Evolutionary conservation across 2,329 filamentous ascomycete species (phyloP).

Genomic region (Xylariaceae sp.): DNA sequence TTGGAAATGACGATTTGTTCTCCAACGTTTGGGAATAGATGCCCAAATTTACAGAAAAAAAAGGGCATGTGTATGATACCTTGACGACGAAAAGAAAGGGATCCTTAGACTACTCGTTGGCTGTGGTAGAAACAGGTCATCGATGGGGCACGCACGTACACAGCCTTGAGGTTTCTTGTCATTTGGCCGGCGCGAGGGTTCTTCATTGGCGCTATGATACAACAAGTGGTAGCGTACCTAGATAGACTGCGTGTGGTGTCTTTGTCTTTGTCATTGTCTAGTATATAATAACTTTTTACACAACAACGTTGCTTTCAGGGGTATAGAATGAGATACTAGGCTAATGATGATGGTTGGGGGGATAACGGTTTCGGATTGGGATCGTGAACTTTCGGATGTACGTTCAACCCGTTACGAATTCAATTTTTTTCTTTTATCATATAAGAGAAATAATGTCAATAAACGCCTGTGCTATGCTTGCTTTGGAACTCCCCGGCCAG

Average conservation of each 20-base stretch:
- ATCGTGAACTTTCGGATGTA: background rate
- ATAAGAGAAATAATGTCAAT: constrained; percentile 1
- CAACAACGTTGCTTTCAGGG: no score
- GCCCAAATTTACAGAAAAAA: background rate
- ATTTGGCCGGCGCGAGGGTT: background rate
- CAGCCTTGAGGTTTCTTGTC: background rate
- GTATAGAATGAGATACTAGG: no score
- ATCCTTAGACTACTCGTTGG: background rate
- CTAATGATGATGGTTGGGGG: no score
- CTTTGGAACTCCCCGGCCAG: background rate
- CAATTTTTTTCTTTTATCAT: constrained; percentile 1
- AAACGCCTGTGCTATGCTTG: constrained; percentile 35
- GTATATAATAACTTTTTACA: no score
- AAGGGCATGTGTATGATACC: background rate
- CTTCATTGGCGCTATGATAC: background rate
- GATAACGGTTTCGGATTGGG: background rate
- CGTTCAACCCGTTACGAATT: background rate
- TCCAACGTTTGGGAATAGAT: constrained; percentile 85
- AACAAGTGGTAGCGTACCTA: background rate
- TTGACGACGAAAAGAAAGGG: background rate
- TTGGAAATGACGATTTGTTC: constrained; percentile 80
- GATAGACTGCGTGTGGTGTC: constrained; percentile 4
- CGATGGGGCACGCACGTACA: background rate
- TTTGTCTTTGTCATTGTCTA: constrained; percentile 2
- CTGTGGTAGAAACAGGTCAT: background rate